Evolutionary conservation across 805 yeast species (phyloP).

Genomic region (Sugiyamaella qingdaonensis): DNA sequence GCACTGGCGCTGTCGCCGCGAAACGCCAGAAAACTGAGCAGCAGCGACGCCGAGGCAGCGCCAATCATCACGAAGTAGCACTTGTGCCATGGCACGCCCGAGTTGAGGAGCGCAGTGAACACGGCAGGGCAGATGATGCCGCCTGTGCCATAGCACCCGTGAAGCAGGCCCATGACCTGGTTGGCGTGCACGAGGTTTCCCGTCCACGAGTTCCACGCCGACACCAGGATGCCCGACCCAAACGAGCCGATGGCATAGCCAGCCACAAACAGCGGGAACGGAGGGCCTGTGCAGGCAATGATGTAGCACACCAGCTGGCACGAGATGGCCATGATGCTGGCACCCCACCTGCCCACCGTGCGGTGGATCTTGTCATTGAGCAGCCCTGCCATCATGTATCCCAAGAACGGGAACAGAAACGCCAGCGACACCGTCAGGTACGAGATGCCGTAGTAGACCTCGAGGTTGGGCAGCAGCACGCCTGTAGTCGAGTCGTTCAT

Average conservation of each 20-base stretch:
- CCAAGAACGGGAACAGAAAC: conserved; percentile 49
- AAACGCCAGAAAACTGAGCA: conserved; percentile 43
- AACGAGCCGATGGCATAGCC: conserved; percentile 45
- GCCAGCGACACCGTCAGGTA: conserved; percentile 47
- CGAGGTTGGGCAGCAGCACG: conserved; percentile 50
- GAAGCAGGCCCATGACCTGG: conserved; percentile 55
- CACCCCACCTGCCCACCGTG: conserved; percentile 46
- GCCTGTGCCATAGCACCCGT: conserved; percentile 69
- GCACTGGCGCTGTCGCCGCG: conserved; percentile 24
- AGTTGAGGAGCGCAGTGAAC: conserved; percentile 51
- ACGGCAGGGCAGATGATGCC: conserved; percentile 66
- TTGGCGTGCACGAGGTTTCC: conserved; percentile 49
- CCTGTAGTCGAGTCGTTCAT: conserved; percentile 59
- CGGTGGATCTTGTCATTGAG: conserved; percentile 41
- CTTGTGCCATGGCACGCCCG: conserved; percentile 49
- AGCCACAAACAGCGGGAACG: conserved; percentile 38
- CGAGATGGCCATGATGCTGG: conserved; percentile 35
- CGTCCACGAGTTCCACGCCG: conserved; percentile 49
- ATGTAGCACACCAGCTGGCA: conserved; percentile 39
- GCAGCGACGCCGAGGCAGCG: conserved; percentile 34
- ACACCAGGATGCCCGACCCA: conserved; percentile 55
- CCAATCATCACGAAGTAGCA: conserved; percentile 48
- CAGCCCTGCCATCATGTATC: conserved; percentile 53
- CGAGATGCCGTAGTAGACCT: conserved; percentile 43
- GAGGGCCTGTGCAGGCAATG: conserved; percentile 39